phyloP scores from a whole-genome alignment of 768 basidiomycete species.

The Trametes punicea region DNA sequence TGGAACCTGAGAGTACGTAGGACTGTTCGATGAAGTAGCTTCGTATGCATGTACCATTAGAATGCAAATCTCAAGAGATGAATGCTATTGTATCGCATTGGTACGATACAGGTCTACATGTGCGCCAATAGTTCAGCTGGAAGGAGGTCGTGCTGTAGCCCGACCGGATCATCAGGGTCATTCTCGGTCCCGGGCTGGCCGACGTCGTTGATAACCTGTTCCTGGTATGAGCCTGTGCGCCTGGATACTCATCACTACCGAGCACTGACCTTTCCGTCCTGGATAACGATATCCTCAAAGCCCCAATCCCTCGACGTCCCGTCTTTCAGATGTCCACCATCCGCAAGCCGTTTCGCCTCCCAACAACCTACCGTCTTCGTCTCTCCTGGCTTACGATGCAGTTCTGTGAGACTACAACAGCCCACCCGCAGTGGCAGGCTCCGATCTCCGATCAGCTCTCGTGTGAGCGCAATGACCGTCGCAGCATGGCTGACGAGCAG shows the following conservation, averaged over 20 bases:
- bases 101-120: slow-evolving; percentile 14
- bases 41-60: not conserved
- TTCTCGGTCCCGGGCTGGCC: slow-evolving; percentile 67
- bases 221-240: not conserved
- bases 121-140: not conserved
- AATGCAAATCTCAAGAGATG: not conserved
- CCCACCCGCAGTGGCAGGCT: slow-evolving; percentile 57
- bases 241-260: not conserved
- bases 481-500: slow-evolving; percentile 76
- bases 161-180: slow-evolving; percentile 55
- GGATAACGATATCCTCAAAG: slow-evolving; percentile 65
- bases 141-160: slow-evolving; percentile 39
- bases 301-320: slow-evolving; percentile 75
- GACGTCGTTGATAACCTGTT: slow-evolving; percentile 64
- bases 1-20: not conserved
- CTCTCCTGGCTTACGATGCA: slow-evolving; percentile 36
- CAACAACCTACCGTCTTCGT: slow-evolving; percentile 40
- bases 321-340: slow-evolving; percentile 55
- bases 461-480: slow-evolving; percentile 62
- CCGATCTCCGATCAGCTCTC: slow-evolving; percentile 54
- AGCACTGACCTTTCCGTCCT: slow-evolving; percentile 53
- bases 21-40: no score
- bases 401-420: slow-evolving; percentile 70
- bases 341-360: slow-evolving; percentile 46
- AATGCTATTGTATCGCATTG: not conserved